Conservation (phyloP, 2,329 filamentous ascomycete species). For the Tolypocladium album region DNA sequence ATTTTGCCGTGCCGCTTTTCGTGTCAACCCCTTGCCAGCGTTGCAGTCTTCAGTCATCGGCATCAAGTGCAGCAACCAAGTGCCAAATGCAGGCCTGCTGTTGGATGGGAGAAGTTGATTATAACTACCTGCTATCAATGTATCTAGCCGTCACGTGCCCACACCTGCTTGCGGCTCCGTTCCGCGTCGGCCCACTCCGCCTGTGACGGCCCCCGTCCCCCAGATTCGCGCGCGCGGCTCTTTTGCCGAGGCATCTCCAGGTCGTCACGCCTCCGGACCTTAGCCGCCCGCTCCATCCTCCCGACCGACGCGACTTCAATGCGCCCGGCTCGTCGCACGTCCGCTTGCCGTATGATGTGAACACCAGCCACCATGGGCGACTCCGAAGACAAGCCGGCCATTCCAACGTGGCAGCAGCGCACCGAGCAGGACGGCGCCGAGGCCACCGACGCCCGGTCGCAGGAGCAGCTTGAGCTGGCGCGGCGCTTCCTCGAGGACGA, state of each 20-base stretch:
- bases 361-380: conserved; percentile 18
- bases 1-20: too few species aligned
- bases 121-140: too few species aligned
- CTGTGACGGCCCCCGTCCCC: background rate
- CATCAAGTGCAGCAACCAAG: background rate
- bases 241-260: conserved; percentile 4
- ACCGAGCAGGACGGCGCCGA: conserved; percentile 4
- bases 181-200: background rate
- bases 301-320: background rate
- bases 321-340: background rate
- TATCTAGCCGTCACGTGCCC: too few species aligned
- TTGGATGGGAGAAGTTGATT: too few species aligned
- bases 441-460: conserved; percentile 6
- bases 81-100: background rate
- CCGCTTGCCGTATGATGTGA: background rate
- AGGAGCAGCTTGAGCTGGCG: conserved; percentile 47
- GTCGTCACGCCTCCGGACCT: conserved; percentile 3
- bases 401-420: conserved; percentile 21
- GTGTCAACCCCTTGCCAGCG: too few species aligned
- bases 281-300: conserved; percentile 1
- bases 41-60: too few species aligned
- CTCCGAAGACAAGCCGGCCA: conserved; percentile 15
- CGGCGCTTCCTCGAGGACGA: conserved; percentile 67
- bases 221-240: background rate
- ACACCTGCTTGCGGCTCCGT: too few species aligned